A percentile compares a stretch with the other conserved stretches of the same genome.
Evolutionary conservation across 257 asterid species (phyloP).

Genomic region (Lycium barbarum): DNA sequence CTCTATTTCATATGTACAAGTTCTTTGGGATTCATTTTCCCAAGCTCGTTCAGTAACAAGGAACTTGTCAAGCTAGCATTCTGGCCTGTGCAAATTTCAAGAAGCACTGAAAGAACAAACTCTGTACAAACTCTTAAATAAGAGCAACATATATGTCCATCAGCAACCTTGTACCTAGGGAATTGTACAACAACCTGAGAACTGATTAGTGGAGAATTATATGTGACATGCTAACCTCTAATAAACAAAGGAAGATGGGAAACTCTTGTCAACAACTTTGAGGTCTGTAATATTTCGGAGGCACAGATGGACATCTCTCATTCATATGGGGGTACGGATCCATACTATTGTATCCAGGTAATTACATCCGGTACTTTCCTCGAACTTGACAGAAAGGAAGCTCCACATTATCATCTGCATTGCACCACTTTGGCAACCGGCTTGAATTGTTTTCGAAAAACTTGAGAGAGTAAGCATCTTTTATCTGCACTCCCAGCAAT

Average conservation of each 20-base stretch:
- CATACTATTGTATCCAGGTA: conserved; percentile 80
- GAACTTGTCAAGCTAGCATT: conserved; percentile 19
- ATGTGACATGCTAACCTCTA: conserved; percentile 24
- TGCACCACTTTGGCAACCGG: conserved; percentile 93
- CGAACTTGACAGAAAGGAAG: conserved; percentile 86
- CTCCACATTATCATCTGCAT: conserved; percentile 73
- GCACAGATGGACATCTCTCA: conserved; percentile 89
- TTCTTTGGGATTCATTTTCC: conserved; percentile 32
- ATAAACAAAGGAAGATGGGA: background rate
- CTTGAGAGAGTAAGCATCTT: conserved; percentile 83
- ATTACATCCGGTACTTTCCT: conserved; percentile 81
- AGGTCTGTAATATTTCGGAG: conserved; percentile 72
- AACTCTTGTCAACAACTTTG: conserved; percentile 62
- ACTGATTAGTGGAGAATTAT: conserved; percentile 21
- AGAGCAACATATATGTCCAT: conserved; percentile 24
- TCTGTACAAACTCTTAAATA: conserved; percentile 23
- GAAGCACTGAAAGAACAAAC: background rate
- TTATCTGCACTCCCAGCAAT: conserved; percentile 63
- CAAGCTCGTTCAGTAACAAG: background rate
- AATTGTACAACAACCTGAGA: background rate
- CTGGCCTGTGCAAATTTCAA: conserved; percentile 20
- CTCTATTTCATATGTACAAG: conserved; percentile 1
- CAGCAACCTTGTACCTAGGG: conserved; percentile 1
- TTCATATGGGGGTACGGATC: conserved; percentile 81
- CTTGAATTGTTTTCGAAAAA: conserved; percentile 74